Conservation (phyloP, 2,329 filamentous ascomycete species). For the Fusarium vanettenii region DNA sequence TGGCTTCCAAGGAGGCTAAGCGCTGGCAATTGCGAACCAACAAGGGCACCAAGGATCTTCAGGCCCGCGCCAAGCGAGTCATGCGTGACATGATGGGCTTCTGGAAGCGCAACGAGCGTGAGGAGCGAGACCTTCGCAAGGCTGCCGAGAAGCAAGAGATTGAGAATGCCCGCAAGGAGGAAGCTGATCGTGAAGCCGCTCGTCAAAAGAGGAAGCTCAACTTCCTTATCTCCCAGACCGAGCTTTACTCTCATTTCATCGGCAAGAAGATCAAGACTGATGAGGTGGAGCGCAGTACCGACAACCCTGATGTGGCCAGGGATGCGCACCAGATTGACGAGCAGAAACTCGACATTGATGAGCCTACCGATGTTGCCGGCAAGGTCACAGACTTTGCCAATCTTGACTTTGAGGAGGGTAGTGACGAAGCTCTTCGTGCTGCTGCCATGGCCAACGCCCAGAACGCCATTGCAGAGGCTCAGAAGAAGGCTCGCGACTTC, state of each 20-base stretch:
- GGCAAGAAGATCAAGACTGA: slow-evolving; percentile 99
- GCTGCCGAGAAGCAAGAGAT: slow-evolving; percentile 95
- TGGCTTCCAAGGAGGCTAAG: slow-evolving; percentile 96
- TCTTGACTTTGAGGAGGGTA: slow-evolving; percentile 94
- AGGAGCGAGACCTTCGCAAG: slow-evolving; percentile 94
- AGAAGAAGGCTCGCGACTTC: slow-evolving; percentile 92
- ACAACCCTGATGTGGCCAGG: slow-evolving; percentile 78
- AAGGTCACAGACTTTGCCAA: slow-evolving; percentile 96
- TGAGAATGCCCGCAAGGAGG: slow-evolving; percentile 94
- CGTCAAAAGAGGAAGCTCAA: slow-evolving; percentile 99
- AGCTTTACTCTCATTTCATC: slow-evolving; percentile 99
- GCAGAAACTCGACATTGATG: slow-evolving; percentile 61
- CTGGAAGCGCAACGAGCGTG: slow-evolving; percentile 98
- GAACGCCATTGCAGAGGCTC: slow-evolving; percentile 92
- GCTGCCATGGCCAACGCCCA: slow-evolving; percentile 97
- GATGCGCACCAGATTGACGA: slow-evolving; percentile 56
- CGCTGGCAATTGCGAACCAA: slow-evolving; percentile 98
- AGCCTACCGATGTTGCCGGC: slow-evolving; percentile 64
- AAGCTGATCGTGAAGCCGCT: slow-evolving; percentile 97
- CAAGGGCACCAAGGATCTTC: slow-evolving; percentile 97
- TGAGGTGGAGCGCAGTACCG: slow-evolving; percentile 90
- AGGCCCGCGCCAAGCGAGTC: slow-evolving; percentile 94
- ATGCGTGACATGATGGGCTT: slow-evolving; percentile 99
- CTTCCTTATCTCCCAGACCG: slow-evolving; percentile 98
- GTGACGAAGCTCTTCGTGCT: slow-evolving; percentile 82